These are phyloP conservation scores for Zarea fungicola DNA, from an alignment of 2,329 filamentous ascomycete genomes.

Conservation along the genomic window DNA sequence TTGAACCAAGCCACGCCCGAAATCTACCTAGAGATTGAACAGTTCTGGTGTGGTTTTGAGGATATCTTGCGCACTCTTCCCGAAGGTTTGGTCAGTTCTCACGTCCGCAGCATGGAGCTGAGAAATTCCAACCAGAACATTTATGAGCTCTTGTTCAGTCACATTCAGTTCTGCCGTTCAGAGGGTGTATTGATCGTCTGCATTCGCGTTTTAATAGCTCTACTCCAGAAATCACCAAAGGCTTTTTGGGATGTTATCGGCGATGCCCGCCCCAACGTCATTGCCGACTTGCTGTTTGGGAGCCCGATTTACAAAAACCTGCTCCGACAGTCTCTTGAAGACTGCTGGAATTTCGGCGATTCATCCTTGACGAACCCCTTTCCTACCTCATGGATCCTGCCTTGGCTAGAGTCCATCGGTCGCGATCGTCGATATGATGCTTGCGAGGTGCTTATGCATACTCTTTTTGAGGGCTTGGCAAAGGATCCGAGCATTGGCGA, in stretches of 20 bases:
- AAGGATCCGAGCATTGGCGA: slow-evolving; percentile 49
- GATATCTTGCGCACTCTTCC: slow-evolving; percentile 70
- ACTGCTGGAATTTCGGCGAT: slow-evolving; percentile 36
- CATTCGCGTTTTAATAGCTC: slow-evolving; percentile 61
- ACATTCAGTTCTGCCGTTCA: slow-evolving; percentile 45
- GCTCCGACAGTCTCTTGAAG: slow-evolving; percentile 54
- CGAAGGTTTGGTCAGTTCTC: slow-evolving; percentile 68
- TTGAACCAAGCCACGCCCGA: slow-evolving; percentile 27
- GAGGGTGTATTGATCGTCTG: slow-evolving; percentile 61
- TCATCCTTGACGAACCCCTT: slow-evolving; percentile 50
- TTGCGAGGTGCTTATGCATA: slow-evolving; percentile 71
- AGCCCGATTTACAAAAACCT: slow-evolving; percentile 62
- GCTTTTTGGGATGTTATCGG: slow-evolving; percentile 88
- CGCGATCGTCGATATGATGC: slow-evolving; percentile 71
- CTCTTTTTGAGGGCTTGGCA: slow-evolving; percentile 63
- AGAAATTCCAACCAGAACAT: slow-evolving; percentile 55
- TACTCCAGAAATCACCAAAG: slow-evolving; percentile 69
- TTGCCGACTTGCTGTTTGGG: slow-evolving; percentile 79
- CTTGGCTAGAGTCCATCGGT: slow-evolving; percentile 73
- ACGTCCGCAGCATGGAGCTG: slow-evolving; percentile 72
- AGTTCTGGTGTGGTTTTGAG: slow-evolving; percentile 75
- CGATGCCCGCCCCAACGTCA: slow-evolving; percentile 69
- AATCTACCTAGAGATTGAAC: slow-evolving; percentile 47
- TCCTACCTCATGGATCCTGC: slow-evolving; percentile 71
- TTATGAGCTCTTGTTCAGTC: slow-evolving; percentile 56